Evolutionary conservation across 1,139 yeast species (phyloP).

Genomic region (Blastobotrys aristatus): DNA sequence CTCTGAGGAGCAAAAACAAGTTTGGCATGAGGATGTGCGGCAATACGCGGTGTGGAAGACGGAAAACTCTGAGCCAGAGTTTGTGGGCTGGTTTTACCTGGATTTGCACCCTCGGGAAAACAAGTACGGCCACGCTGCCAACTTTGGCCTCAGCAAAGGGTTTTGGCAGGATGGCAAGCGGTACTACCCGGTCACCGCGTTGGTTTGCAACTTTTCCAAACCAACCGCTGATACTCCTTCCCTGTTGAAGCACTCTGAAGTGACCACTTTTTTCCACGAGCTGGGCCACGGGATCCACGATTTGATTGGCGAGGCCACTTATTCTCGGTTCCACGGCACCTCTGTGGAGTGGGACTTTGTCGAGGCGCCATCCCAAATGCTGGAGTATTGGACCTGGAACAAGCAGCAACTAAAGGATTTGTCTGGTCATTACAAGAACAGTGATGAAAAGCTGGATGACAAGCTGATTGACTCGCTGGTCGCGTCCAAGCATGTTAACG

Average conservation of each 20-base stretch:
- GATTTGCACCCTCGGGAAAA: slow-evolving; percentile 84
- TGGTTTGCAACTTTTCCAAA: slow-evolving; percentile 81
- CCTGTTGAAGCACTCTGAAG: slow-evolving; percentile 69
- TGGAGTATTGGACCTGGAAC: slow-evolving; percentile 88
- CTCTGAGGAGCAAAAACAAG: slow-evolving; percentile 32
- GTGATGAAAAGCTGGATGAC: slow-evolving; percentile 55
- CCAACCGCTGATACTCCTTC: slow-evolving; percentile 70
- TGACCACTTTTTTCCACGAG: slow-evolving; percentile 83
- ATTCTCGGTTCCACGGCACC: slow-evolving; percentile 69
- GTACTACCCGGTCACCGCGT: slow-evolving; percentile 63
- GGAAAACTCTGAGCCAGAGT: slow-evolving; percentile 47
- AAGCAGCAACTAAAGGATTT: slow-evolving; percentile 51
- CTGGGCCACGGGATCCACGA: slow-evolving; percentile 87
- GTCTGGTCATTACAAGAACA: slow-evolving; percentile 58
- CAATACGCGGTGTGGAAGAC: slow-evolving; percentile 70
- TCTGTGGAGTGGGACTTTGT: slow-evolving; percentile 79
- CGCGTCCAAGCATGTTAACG: slow-evolving; percentile 68
- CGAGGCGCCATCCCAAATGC: slow-evolving; percentile 85
- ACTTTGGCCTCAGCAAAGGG: slow-evolving; percentile 66
- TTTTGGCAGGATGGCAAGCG: slow-evolving; percentile 46
- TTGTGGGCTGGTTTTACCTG: slow-evolving; percentile 73
- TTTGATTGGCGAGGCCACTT: slow-evolving; percentile 59
- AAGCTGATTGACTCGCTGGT: slow-evolving; percentile 56
- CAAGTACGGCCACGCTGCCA: slow-evolving; percentile 84
- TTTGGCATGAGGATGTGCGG: slow-evolving; percentile 78